Conservation (phyloP, 345 rosid genomes). For the Anastatica hierochuntica region DNA sequence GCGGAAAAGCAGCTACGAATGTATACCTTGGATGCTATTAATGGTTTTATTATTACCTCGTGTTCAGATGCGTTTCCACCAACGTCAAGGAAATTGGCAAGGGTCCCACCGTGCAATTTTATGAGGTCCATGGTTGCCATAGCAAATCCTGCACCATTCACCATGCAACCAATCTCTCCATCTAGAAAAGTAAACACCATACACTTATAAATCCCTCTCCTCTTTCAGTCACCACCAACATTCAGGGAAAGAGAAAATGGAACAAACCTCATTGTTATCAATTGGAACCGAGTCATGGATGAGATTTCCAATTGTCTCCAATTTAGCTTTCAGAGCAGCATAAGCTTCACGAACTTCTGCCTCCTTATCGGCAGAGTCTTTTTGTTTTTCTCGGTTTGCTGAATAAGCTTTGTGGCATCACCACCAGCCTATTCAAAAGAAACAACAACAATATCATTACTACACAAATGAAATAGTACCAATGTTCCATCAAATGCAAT, state of each 20-base stretch:
- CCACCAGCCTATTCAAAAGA: neutral
- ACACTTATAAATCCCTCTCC: neutral
- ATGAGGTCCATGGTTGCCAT: constrained; percentile 99
- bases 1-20: neutral
- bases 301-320: constrained; percentile 68
- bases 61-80: constrained; percentile 98
- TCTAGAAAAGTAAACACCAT: constrained; percentile 29
- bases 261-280: constrained; percentile 61
- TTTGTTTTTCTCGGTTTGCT: constrained; percentile 46
- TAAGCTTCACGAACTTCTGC: constrained; percentile 61
- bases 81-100: constrained; percentile 96
- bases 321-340: constrained; percentile 40
- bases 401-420: constrained; percentile 33
- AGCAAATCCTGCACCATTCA: constrained; percentile 99
- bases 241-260: neutral
- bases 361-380: constrained; percentile 43
- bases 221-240: neutral
- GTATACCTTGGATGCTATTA: constrained; percentile 72
- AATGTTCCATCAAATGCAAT: neutral
- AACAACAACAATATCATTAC: neutral
- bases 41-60: constrained; percentile 40
- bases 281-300: constrained; percentile 85
- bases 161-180: constrained; percentile 99
- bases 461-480: neutral
- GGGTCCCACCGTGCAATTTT: constrained; percentile 97